A percentile compares a stretch with the other conserved stretches of the same genome.
phyloP scores from a whole-genome alignment of 345 rosid genomes.

The Leavenworthia alabamica region DNA sequence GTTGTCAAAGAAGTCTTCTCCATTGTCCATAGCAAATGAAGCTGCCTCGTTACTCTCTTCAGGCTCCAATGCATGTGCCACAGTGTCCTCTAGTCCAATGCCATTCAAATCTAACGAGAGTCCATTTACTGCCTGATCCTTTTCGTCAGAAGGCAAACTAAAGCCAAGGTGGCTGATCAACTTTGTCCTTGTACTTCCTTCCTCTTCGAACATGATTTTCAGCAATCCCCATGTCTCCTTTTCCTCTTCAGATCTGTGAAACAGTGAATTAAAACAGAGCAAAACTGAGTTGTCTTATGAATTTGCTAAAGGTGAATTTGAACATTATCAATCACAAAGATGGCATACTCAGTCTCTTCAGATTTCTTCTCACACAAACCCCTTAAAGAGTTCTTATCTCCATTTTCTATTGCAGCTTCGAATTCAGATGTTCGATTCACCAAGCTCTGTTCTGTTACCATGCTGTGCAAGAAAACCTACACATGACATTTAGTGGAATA shows the following conservation, averaged over 20 bases:
- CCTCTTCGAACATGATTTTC: conserved; percentile 92
- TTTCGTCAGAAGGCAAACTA: conserved; percentile 52
- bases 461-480: conserved; percentile 69
- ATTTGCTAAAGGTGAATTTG: neutral
- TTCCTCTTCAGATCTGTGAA: conserved; percentile 70
- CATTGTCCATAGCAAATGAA: conserved; percentile 63
- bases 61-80: conserved; percentile 32
- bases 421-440: conserved; percentile 81
- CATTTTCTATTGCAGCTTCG: conserved; percentile 77
- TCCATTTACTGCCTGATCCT: conserved; percentile 38
- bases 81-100: conserved; percentile 45
- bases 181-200: conserved; percentile 82
- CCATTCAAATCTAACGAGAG: conserved; percentile 50
- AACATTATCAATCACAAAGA: conserved; percentile 18
- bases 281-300: conserved; percentile 16
- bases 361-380: conserved; percentile 77
- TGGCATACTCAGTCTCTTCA: conserved; percentile 69
- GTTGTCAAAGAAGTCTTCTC: conserved; percentile 94
- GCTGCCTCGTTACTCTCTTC: conserved; percentile 40
- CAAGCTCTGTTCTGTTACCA: conserved; percentile 79
- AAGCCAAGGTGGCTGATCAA: conserved; percentile 93
- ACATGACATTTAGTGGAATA: conserved; percentile 13
- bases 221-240: conserved; percentile 88
- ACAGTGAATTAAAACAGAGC: conserved; percentile 5
- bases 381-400: conserved; percentile 68